phyloP scores from a whole-genome alignment of 1,284 basidiomycete species.

The Coriolopsis trogii region DNA sequence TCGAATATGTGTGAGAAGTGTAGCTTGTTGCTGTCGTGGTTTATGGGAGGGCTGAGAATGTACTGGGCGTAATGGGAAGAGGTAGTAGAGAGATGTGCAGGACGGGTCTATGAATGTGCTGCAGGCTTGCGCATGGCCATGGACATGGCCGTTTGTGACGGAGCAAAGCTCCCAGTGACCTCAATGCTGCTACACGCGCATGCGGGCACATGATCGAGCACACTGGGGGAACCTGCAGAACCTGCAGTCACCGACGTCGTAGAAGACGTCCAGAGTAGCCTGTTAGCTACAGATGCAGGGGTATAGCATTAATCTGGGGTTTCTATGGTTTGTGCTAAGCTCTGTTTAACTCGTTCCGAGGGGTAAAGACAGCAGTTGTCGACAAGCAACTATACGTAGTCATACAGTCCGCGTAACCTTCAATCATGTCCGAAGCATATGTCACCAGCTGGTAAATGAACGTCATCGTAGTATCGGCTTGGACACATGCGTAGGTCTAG shows the following conservation, averaged over 20 bases:
- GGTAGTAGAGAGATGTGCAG: not conserved
- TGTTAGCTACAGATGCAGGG: not conserved
- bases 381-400: not conserved
- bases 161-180: constrained; percentile 1
- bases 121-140: constrained; percentile 6
- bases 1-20: not conserved
- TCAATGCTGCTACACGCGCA: constrained; percentile 1
- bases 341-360: not conserved
- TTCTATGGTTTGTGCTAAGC: too few species aligned
- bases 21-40: too few species aligned
- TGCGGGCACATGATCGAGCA: constrained; percentile 4
- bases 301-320: constrained; percentile 11
- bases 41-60: not conserved
- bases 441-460: not conserved
- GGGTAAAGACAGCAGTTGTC: not conserved
- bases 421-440: constrained; percentile 1
- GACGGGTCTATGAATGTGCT: constrained; percentile 5
- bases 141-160: constrained; percentile 6
- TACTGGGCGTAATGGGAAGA: not conserved
- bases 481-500: constrained; percentile 17
- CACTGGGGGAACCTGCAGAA: not conserved
- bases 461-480: constrained; percentile 22
- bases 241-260: too few species aligned
- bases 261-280: too few species aligned
- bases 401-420: constrained; percentile 1